Evolutionary conservation across 768 basidiomycete species (phyloP).

Genomic region (Hygrocybe coccinea): DNA sequence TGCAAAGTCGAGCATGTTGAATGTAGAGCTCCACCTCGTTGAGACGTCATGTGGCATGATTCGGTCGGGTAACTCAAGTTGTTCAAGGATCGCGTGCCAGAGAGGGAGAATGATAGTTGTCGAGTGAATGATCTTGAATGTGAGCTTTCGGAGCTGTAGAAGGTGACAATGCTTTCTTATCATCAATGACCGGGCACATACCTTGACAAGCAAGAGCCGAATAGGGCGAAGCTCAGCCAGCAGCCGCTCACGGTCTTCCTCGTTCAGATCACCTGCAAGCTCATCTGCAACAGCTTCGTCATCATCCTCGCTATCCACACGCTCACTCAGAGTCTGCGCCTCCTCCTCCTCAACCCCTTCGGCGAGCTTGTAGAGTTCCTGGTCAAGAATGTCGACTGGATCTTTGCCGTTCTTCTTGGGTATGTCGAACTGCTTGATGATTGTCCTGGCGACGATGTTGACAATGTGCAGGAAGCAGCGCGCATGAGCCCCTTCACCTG

Average conservation of each 20-base stretch:
- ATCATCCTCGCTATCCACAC: background rate
- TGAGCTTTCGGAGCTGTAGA: slow-evolving; percentile 17
- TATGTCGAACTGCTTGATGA: no score
- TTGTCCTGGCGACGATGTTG: no score
- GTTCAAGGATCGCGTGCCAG: slow-evolving; percentile 20
- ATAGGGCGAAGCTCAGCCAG: background rate
- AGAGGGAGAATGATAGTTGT: slow-evolving; percentile 27
- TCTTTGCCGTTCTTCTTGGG: no score
- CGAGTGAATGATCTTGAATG: slow-evolving; percentile 25
- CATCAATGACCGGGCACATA: background rate
- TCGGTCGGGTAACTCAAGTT: slow-evolving; percentile 4
- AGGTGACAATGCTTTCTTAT: background rate
- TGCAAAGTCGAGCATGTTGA: slow-evolving; percentile 30
- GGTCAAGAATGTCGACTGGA: background rate
- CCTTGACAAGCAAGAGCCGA: slow-evolving; percentile 9
- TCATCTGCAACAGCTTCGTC: slow-evolving; percentile 8
- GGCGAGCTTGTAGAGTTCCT: background rate
- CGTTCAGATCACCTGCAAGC: background rate
- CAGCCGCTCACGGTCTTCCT: background rate
- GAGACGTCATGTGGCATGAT: slow-evolving; percentile 31
- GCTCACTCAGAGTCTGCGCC: background rate
- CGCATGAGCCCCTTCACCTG: no score
- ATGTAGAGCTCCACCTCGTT: slow-evolving; percentile 36
- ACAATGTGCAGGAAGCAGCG: no score
- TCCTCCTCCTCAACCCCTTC: background rate